phyloP scores from a whole-genome alignment of 139 green algal species.

The Tetraselmis striata region DNA sequence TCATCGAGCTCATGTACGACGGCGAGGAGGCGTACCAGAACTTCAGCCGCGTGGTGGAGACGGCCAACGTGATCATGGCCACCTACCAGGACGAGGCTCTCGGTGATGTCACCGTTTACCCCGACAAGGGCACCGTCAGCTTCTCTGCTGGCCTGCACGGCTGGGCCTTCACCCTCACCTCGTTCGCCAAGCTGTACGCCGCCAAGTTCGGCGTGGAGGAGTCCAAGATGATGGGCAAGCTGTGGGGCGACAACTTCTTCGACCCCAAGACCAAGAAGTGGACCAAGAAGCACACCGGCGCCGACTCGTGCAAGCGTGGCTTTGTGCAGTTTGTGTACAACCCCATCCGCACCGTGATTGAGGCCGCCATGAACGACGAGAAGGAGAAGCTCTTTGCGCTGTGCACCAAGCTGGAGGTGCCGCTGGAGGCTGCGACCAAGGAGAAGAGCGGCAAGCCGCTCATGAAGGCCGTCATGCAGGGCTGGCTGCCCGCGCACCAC shows the following conservation, averaged over 20 bases:
- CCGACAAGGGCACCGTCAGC: conserved; percentile 94
- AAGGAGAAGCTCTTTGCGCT: conserved; percentile 94
- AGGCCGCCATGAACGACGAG: conserved; percentile 91
- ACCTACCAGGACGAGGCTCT: conserved; percentile 95
- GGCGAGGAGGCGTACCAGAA: conserved; percentile 92
- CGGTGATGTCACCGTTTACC: conserved; percentile 85
- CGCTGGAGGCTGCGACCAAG: conserved; percentile 87
- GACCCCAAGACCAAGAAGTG: conserved; percentile 96
- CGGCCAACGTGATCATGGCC: conserved; percentile 97
- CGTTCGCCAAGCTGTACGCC: conserved; percentile 95
- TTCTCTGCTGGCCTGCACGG: conserved; percentile 98
- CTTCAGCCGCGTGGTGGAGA: conserved; percentile 96
- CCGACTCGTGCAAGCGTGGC: conserved; percentile 83
- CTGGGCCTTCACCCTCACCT: conserved; percentile 99
- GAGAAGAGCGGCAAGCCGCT: conserved; percentile 93
- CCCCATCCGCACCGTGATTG: conserved; percentile 88
- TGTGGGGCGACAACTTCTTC: conserved; percentile 99
- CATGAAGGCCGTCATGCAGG: conserved; percentile 69
- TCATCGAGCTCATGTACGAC: conserved; percentile 94
- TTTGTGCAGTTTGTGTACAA: conserved; percentile 99
- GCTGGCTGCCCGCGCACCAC: conserved; percentile 84
- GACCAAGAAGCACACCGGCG: conserved; percentile 88
- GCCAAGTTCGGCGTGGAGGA: conserved; percentile 91
- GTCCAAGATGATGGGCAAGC: conserved; percentile 87
- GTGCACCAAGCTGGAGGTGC: conserved; percentile 83